phyloP scores from a whole-genome alignment of 2,329 filamentous ascomycete species.

The Beauveria sp. region DNA sequence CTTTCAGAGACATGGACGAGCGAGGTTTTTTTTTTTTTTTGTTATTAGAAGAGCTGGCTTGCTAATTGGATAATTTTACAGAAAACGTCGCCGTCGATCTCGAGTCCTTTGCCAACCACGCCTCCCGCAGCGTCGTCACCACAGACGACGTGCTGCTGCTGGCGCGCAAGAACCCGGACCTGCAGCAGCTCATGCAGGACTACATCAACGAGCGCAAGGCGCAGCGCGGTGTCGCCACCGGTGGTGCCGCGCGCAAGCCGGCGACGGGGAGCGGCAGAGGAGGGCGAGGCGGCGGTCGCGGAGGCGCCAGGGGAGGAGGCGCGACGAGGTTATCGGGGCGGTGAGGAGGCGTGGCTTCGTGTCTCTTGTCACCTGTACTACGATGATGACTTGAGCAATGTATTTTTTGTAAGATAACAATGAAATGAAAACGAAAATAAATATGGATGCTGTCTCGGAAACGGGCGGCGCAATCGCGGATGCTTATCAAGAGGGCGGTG shows the following conservation, averaged over 20 bases:
- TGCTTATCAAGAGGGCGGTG: background rate
- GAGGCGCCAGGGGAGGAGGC: constrained; percentile 26
- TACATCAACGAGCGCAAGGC: constrained; percentile 56
- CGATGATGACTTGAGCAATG: background rate
- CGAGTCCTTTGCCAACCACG: constrained; percentile 61
- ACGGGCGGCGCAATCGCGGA: background rate
- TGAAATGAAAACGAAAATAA: background rate
- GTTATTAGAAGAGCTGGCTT: background rate
- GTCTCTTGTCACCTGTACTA: background rate
- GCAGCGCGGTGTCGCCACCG: constrained; percentile 16
- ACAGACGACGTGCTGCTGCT: constrained; percentile 85
- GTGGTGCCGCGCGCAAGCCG: background rate
- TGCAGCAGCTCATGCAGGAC: constrained; percentile 66
- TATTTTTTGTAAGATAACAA: background rate
- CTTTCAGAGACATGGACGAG: background rate
- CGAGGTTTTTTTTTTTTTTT: too few species aligned
- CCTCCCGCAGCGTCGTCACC: constrained; percentile 69
- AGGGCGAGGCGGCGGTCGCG: background rate
- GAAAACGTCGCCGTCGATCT: constrained; percentile 51
- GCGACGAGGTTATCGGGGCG: constrained; percentile 9
- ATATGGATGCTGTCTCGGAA: background rate
- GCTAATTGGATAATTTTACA: constrained; percentile 17
- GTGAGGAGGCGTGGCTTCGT: background rate
- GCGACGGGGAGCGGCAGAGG: constrained; percentile 18
- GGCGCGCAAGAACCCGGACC: constrained; percentile 75